Base-by-base conservation (phyloP, 352 stramenopile species). In the Phytophthora megakarya region DNA sequence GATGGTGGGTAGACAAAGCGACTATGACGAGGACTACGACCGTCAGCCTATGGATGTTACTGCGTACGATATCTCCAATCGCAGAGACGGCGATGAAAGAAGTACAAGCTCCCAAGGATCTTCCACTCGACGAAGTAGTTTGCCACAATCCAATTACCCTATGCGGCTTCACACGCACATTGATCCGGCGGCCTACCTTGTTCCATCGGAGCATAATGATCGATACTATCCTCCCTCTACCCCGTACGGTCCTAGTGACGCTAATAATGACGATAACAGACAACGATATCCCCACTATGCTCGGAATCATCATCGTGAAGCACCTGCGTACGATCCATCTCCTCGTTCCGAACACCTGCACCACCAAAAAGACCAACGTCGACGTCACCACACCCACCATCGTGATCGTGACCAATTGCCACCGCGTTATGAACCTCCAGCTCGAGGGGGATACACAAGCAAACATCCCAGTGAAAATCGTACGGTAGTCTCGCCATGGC, bases 1-100 rank as follows among this genome's bases (percentile, higher is more conserved):
- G 64, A 88, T 91, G 37, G 76, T 84, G 6, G 75, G 78, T 21
- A 68, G 68, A 54, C 38, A 47, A 52, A 43, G 48, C 2, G 61
- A 70, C 13, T 62, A 65, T 25, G 56, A 72, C 19, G 57, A 62
- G 18, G 54, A 65, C 7, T 67, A 63, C 32, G 50, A 73, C 21
- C 63, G 48, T 10, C 63, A 71, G n/a, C 15, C 48, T 16, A 16
- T 63, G 35, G 49, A 72, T 28, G 43, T 58, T 43, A 39, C 48
- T 21, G 16, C 49, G 16, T 67, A 67, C 57, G 64, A 72, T 58
- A 33, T 72, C 37, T 62, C 40, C 21, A 66, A 30, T 22, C 48
- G 56, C n/a, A 57, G 43, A 0, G 48, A 42, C 7, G 35, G 57
- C 21, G 43, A 56, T 12, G 43, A 53, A 2, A 18, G 28, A 25